Conservation (phyloP, 345 rosid genomes). For the Eucalyptus regnans region DNA sequence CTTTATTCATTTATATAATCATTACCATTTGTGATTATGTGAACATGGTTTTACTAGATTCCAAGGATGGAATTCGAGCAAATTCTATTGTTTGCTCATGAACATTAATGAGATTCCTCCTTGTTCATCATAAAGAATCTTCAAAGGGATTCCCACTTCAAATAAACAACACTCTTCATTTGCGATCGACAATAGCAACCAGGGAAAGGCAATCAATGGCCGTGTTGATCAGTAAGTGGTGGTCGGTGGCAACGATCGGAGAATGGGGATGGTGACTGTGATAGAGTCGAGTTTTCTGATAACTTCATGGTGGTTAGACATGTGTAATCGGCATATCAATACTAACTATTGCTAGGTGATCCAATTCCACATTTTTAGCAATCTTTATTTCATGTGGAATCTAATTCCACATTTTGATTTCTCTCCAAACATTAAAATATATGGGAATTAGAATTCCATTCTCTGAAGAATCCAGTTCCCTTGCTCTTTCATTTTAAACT, state of each 20-base stretch:
- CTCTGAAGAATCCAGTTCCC: background rate
- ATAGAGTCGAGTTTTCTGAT: background rate
- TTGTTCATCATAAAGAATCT: background rate
- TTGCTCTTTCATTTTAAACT: background rate
- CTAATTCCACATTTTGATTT: background rate
- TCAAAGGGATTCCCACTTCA: background rate
- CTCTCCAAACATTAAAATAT: background rate
- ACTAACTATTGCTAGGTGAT: background rate
- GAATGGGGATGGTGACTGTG: background rate
- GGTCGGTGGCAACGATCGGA: rapidly evolving
- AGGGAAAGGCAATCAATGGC: rapidly evolving
- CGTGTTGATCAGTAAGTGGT: rapidly evolving
- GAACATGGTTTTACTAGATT: background rate
- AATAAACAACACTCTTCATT: background rate
- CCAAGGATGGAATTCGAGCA: background rate
- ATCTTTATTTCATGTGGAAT: background rate
- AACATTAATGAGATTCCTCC: background rate
- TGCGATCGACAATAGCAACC: background rate
- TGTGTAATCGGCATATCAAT: background rate
- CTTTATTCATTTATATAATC: background rate
- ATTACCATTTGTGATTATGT: background rate
- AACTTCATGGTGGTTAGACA: background rate
- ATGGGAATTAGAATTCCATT: background rate
- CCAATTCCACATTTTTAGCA: background rate
- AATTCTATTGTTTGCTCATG: background rate